phyloP scores from a whole-genome alignment of 2,329 filamentous ascomycete genomes.

The Xylariales sp. region DNA sequence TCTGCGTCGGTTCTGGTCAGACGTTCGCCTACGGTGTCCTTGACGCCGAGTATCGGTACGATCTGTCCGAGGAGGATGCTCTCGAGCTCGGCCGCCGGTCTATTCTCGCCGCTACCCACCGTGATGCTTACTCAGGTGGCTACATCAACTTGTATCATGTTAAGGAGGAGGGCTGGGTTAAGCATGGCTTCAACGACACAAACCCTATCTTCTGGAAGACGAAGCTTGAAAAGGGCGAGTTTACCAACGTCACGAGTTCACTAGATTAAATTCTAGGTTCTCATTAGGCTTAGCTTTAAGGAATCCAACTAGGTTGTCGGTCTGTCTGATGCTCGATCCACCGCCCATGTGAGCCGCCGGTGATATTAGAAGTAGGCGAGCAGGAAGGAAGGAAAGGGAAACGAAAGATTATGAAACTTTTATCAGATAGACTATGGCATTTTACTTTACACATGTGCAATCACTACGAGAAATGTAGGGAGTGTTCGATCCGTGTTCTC shows the following conservation, averaged over 20 bases:
- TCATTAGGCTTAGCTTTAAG: neutral
- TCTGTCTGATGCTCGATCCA: slow-evolving; percentile 1
- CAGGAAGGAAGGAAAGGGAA: neutral
- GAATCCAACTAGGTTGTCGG: slow-evolving; percentile 1
- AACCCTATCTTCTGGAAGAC: slow-evolving; percentile 99
- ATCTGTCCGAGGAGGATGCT: slow-evolving; percentile 86
- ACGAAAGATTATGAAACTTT: slow-evolving; percentile 29
- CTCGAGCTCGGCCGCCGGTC: slow-evolving; percentile 90
- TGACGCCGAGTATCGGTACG: slow-evolving; percentile 93
- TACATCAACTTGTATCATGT: slow-evolving; percentile 99
- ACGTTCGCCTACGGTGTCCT: slow-evolving; percentile 99
- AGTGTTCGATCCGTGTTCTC: neutral
- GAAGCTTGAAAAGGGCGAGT: slow-evolving; percentile 98
- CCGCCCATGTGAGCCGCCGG: neutral
- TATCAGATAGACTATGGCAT: slow-evolving; percentile 37
- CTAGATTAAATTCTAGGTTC: slow-evolving; percentile 58
- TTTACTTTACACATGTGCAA: slow-evolving; percentile 45
- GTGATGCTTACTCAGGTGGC: slow-evolving; percentile 98
- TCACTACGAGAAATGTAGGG: slow-evolving; percentile 33
- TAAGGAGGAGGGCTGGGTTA: slow-evolving; percentile 98
- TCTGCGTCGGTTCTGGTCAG: slow-evolving; percentile 98
- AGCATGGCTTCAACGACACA: slow-evolving; percentile 97
- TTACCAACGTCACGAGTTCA: slow-evolving; percentile 90
- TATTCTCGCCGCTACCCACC: slow-evolving; percentile 95
- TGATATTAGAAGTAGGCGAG: slow-evolving; percentile 12